Base-by-base conservation (phyloP, 2,329 filamentous ascomycete genomes). In the Alternaria arborescens region DNA sequence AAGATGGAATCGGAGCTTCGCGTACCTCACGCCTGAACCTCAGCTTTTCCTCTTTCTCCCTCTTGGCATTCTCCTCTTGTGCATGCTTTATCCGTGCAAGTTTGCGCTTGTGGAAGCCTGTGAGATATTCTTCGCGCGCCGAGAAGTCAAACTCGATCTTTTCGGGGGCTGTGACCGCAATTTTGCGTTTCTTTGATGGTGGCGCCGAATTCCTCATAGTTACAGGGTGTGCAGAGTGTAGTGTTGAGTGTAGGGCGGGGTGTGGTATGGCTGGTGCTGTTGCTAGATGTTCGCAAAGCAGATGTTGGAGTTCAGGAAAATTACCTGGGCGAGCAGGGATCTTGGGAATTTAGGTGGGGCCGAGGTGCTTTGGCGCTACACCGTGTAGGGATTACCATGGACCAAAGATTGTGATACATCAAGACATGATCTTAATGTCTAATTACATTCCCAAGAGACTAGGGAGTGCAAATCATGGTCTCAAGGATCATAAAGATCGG, bases 31-130 rank as follows among this genome's bases (percentile, higher is more conserved):
- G 91, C 70, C 94, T 85, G 58, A 90, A 83, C 59, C 86, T 82
- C 58, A 94, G 86, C 75, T 86, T 91, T 77, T 97, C 94, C 72
- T 93, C 87, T 51, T 89, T 88, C 48, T 89, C 93, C 75, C 86
- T 89, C 79, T 92, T 90, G 46, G 87, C 89, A 4, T 92, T 92
- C 69, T 91, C 85, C 68, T 95, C 93, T 74, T 95, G 91, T 2
- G 94, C 94, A 78, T 89, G 84, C 82, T 97, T 96, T 68, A 89
- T 88, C 38, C 95, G 87, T 77, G 93, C 91, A 54, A 91, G 82
- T 79, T 97, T 98, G 79, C 95, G 90, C 85, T 98, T 99, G 83
- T 94, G 94, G 81, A 99, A 99, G 3, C 95, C 95, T 0, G 93
- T 97, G 59, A 99, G 85, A 76, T 92, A 99, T 74, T 98, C 93